Base-by-base conservation (phyloP, 768 basidiomycete species). In the Boletales sp. region DNA sequence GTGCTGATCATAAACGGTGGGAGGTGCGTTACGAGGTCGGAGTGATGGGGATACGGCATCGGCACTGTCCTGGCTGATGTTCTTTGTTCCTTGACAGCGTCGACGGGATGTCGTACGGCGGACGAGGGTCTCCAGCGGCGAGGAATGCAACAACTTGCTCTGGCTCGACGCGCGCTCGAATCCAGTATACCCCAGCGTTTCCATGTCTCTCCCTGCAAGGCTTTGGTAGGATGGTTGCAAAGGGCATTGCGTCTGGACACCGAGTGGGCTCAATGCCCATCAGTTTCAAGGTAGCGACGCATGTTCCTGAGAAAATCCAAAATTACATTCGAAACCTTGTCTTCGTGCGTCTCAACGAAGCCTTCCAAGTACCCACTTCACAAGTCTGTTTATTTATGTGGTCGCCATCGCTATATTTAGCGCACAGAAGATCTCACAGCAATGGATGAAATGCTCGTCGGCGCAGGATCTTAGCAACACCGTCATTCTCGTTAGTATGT, bases 41-140 rank as follows among this genome's bases (percentile, higher is more conserved):
- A 51, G 52, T 36, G 55, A 40, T 21, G 50, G 36, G n/a, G 57
- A 49, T 24, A 27, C 21, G 27, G 3, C 17, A 41, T 17, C 40
- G 38, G 48, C 39, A 15, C 37, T 18, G 39, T 32, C 36, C 32
- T 49, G 51, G 40, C n/a, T 44, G 3, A 31, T 14, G 31, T 52
- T 55, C 40, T 43, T 54, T 37, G 40, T n/a, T 30, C 27, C 53
- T 34, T 27, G 35, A 1, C 49, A 51, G 56, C 71, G 73, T 55
- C 71, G 74, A 60, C 66, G 74, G 56, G 71, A 71, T 21, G 84
- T 84, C 8, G 81, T 74, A 47, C 71, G 69, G 50, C 78, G 74
- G 47, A 78, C 79, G 42, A 87, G 76, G 3, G 76, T 70, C 36
- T 81, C 77, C 36, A 86, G 72, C 8, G 85, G 85, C 2, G 86